Base-by-base conservation (phyloP, 2,329 filamentous ascomycete genomes). In the Elsinoe australis region DNA sequence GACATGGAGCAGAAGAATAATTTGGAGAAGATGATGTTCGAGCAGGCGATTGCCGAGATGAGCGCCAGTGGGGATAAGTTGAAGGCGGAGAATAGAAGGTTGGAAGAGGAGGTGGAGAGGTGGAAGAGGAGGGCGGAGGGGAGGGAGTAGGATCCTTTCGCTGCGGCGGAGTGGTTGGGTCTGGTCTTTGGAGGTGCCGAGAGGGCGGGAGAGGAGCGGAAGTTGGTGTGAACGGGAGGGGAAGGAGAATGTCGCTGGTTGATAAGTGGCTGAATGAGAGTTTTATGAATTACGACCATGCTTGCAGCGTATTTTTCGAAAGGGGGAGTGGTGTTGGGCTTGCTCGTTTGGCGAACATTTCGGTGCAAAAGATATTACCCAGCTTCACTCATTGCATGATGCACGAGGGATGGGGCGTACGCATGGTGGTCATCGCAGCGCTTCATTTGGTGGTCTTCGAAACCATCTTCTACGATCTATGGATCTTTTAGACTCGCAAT, bases 1-100 rank as follows among this genome's bases (percentile, higher is more conserved):
- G 85, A 92, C 55, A 95, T 95, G 64, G 88, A 94, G 54, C 90
- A 95, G 64, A 88, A 95, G 67, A 92, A 86, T 85, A 90, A 86
- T 3, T 72, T 92, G 21, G 87, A 92, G 68, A 96, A 96, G 69
- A 76, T 94, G 31, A 75, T 92, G 31, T 90, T 86, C 0, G 87
- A 94, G 67, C 86, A 92, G 63, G 87, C 87, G 39, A 90, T 94
- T 56, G 81, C 82, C 12, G 90, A 96, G 67, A 79, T 95, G 44
- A 90, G 84, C 60, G 77, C 82, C 22, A 89, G 84, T 54, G 94
- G 90, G 59, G 87, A 94, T 57, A 92, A 89, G 68, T 76, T 90
- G 54, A 90, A 90, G 71, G 73, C 75, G 28, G 86, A 92, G 61
- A 85, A 82, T 56, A 83, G 88, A 62, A 74, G 84, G 26, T 79